These are phyloP conservation scores for Trichophyton simii DNA, from an alignment of 2,329 filamentous ascomycete species.

Conservation along the genomic window DNA sequence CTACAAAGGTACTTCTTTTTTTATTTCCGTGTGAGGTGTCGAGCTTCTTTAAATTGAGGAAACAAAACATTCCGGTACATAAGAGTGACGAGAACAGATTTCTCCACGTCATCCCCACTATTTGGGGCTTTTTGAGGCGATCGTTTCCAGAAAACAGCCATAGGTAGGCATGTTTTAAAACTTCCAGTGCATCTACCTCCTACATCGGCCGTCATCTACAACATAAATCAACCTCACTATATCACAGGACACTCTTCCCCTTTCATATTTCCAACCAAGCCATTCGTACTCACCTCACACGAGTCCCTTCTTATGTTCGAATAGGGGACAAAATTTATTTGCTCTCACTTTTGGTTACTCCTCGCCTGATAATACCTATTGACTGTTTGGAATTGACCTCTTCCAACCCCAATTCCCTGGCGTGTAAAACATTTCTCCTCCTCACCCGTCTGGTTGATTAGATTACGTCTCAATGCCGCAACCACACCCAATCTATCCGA, in stretches of 20 bases:
- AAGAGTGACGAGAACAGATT: conserved; percentile 10
- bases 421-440: neutral
- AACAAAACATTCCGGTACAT: conserved; percentile 9
- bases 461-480: conserved; percentile 13
- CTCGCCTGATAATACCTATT: neutral
- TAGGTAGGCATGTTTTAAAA: neutral
- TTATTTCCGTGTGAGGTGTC: conserved; percentile 3
- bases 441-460: neutral
- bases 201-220: neutral
- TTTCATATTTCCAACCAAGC: conserved; percentile 5
- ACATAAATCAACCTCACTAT: conserved; percentile 1
- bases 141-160: neutral
- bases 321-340: neutral
- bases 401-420: neutral
- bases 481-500: conserved; percentile 21
- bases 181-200: neutral
- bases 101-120: conserved; percentile 9
- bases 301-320: neutral
- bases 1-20: neutral
- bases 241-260: neutral
- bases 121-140: neutral
- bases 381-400: neutral
- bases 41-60: neutral
- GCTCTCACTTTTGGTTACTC: neutral
- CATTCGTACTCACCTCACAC: conserved; percentile 1